Base-by-base conservation (phyloP, 371 early-diverging fungal genomes). In the Circinella minor region DNA sequence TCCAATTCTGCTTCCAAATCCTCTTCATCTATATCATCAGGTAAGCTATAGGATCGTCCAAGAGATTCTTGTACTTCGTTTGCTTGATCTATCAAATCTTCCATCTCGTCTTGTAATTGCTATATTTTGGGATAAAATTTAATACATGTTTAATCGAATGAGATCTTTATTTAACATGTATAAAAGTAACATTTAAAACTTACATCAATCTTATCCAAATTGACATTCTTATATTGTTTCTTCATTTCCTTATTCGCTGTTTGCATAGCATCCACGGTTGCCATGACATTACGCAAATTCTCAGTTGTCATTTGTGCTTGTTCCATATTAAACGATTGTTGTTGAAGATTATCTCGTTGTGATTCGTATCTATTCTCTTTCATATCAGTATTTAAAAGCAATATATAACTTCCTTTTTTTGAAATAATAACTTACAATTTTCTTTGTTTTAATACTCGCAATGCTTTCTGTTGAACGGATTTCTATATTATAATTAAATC, bases 291-390 rank as follows among this genome's bases (percentile, higher is more conserved):
- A 65, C 94, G 93, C 61, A 98, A 76, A 79, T 97, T 98, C 64
- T 98, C 99, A 0, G 95, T 95, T 15, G 97, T 92, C 87, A 97
- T 93, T 61, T 86, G 82, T 15, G 97, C 94, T 84, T 96, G 96
- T 78, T 98, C 99, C 97, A 98, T 97, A 84, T 96, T 98, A 77
- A 96, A 98, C 20, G 96, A 90, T 78, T 98, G 97, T 74, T 95
- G 94, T 79, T 92, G 92, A 36, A 98, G 86, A 68, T 95, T 94
- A 64, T 97, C 96, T 65, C 94, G 88, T 77, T 98, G 98, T 36
- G 87, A 83, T 76, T 98, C 98, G 77, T 97, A 96, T 20, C 91
- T 92, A 77, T 18, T 14, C 43, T 8, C 15, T 17, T 27, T n/a
- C 15, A 27, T 4, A 60, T 60, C 18, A 6, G 11, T 47, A 36